Evolutionary conservation across 768 basidiomycete species (phyloP), one percentile per base, ranked within the genome.

Genomic region (Boletus subparvulus): DNA sequence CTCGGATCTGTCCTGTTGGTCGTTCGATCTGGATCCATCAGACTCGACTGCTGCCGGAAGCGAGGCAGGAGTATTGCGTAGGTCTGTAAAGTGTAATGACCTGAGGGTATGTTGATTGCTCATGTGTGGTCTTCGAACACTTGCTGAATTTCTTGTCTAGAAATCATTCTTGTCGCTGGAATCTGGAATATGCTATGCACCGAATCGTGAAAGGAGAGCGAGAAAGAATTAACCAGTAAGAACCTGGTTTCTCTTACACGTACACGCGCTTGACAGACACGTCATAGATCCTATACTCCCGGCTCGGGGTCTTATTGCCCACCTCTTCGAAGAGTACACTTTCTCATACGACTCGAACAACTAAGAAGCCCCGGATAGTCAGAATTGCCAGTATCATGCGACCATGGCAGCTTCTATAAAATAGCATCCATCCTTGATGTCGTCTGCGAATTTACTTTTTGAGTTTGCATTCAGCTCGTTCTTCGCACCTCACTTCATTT

Each of bases 11-110:
- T 53, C 46, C 26, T 48, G 37, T 35, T 42, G 41, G 49, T 58
- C 47, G 12, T 24, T 55, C 7, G 56, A 54, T 16, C 11, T 47
- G 40, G 10, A 16, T 32, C n/a, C 14, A 16, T 26, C 46, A 4
- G 35, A 33, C 47, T 33, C 10, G 30, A 10, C 24, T 30, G 24
- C 30, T n/a, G 32, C 14, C 19, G 33, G 33, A 50, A 32, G 39
- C 39, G 53, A 50, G 47, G 32, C 37, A 26, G 50, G 52, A 17
- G 36, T 19, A 30, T 50, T 62, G 50, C 58, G 53, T 19, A 60
- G 58, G 46, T 50, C 55, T 11, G 39, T 50, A 12, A 56, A 52
- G n/a, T 54, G 50, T 57, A 48, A 52, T 35, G 55, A 64, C 26
- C 50, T 64, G 30, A 50, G 58, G 58, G 62, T 55, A 54, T 26